A percentile compares a stretch with the other conserved stretches of the same genome.
Evolutionary conservation across 1,284 basidiomycete species (phyloP).

Genomic region (Pseudozyma pruni): DNA sequence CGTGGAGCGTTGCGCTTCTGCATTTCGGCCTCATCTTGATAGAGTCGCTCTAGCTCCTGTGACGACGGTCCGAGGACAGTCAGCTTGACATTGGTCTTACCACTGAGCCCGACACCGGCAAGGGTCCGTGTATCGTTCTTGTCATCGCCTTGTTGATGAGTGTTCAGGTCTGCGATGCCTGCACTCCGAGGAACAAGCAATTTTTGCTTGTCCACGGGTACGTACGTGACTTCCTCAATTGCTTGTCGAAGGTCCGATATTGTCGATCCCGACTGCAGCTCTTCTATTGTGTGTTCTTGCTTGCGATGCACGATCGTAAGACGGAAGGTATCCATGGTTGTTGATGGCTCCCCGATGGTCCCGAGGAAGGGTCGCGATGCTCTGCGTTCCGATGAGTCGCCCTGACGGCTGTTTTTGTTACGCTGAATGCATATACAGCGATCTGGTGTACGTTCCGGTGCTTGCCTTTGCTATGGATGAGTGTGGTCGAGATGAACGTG

Average conservation of each 20-base stretch:
- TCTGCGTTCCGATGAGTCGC: background rate
- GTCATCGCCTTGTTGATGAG: constrained; percentile 1
- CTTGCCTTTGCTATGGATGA: too few relatives aligned
- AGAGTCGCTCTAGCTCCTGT: constrained; percentile 36
- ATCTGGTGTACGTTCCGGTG: too few relatives aligned
- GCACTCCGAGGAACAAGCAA: constrained; percentile 39
- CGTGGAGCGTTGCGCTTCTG: constrained; percentile 46
- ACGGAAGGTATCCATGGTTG: constrained; percentile 12
- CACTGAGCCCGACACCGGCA: constrained; percentile 21
- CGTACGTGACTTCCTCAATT: constrained; percentile 38
- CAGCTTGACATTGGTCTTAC: constrained; percentile 17
- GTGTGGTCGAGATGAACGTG: too few relatives aligned
- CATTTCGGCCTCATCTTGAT: constrained; percentile 33
- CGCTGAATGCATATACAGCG: too few relatives aligned
- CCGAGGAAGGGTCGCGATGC: too few relatives aligned
- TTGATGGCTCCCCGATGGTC: too few relatives aligned
- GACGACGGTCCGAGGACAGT: constrained; percentile 49
- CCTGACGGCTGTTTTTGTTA: background rate
- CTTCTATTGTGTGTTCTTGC: constrained; percentile 20
- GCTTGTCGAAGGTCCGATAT: constrained; percentile 30
- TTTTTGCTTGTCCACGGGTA: constrained; percentile 49
- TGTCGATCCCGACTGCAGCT: constrained; percentile 5
- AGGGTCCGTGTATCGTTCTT: constrained; percentile 16
- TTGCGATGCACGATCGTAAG: constrained; percentile 31
- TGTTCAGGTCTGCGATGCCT: constrained; percentile 33